These are phyloP conservation scores for Parasitella parasitica DNA, from an alignment of 371 early-diverging fungal genomes.

Conservation along the genomic window DNA sequence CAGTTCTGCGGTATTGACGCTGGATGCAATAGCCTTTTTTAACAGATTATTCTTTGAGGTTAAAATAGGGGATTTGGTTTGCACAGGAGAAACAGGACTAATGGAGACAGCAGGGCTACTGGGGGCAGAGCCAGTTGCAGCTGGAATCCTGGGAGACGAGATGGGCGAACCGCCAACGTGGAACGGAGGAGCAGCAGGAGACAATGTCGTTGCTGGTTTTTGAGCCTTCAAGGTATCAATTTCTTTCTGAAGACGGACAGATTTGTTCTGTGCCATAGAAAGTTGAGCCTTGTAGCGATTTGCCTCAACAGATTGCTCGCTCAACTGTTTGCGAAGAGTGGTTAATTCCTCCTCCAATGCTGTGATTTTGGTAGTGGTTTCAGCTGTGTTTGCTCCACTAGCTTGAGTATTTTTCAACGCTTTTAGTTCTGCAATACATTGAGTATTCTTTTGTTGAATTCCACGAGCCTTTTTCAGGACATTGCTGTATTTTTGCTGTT, in stretches of 20 bases:
- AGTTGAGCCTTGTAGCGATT: conserved; percentile 17
- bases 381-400: background rate
- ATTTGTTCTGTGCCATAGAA: conserved; percentile 20
- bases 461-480: conserved; percentile 9
- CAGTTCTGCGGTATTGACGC: too few relatives aligned
- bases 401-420: background rate
- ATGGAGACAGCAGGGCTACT: background rate
- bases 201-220: background rate
- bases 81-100: background rate
- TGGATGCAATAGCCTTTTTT: too few relatives aligned
- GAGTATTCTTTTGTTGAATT: conserved; percentile 7
- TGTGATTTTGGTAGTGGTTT: conserved; percentile 1
- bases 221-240: conserved; percentile 2
- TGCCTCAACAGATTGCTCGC: conserved; percentile 6
- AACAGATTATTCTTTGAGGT: too few relatives aligned
- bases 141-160: background rate
- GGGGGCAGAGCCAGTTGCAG: background rate
- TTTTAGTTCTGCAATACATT: background rate
- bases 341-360: conserved; percentile 7
- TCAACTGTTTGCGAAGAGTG: background rate
- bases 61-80: too few relatives aligned
- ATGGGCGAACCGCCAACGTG: background rate
- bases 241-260: conserved; percentile 17
- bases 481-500: conserved; percentile 3
- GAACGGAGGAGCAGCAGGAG: background rate